Conservation (phyloP, 139 green algal genomes). For the Chlorella sp. region DNA sequence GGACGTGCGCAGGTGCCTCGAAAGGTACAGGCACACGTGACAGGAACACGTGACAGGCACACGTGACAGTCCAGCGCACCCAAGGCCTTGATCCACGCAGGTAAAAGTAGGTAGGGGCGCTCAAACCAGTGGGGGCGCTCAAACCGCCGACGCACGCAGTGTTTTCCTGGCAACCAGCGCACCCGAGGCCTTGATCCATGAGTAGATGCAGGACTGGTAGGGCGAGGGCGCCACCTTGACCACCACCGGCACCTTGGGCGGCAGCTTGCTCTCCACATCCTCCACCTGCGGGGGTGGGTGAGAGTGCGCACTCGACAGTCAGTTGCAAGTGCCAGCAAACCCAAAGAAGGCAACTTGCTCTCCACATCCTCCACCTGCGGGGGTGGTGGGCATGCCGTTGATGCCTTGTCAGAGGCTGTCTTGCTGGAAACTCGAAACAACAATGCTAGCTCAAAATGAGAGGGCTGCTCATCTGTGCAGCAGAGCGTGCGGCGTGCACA, state of each 20-base stretch:
- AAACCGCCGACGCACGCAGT: too few species aligned
- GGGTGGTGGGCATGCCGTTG: background rate
- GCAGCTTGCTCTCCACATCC: constrained; percentile 94
- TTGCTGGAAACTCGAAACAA: too few species aligned
- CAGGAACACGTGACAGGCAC: too few species aligned
- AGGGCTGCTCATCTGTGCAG: too few species aligned
- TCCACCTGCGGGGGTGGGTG: constrained; percentile 65
- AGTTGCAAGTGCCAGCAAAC: too few species aligned
- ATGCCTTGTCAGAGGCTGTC: background rate
- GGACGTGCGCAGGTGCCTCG: too few species aligned
- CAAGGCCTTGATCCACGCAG: background rate
- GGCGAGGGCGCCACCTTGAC: constrained; percentile 81
- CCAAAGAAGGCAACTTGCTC: constrained; percentile 92
- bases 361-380: constrained; percentile 91
- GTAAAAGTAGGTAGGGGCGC: background rate
- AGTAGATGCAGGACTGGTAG: constrained; percentile 88
- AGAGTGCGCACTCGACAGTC: too few species aligned
- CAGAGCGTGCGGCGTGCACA: too few species aligned
- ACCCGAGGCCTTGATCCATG: constrained; percentile 87
- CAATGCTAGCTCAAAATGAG: too few species aligned
- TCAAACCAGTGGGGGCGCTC: too few species aligned
- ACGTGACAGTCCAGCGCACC: too few species aligned
- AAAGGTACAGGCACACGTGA: too few species aligned
- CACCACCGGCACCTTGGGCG: constrained; percentile 78
- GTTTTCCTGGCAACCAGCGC: background rate